phyloP scores from a whole-genome alignment of 306 rosid genomes.

The Argentina anserina region DNA sequence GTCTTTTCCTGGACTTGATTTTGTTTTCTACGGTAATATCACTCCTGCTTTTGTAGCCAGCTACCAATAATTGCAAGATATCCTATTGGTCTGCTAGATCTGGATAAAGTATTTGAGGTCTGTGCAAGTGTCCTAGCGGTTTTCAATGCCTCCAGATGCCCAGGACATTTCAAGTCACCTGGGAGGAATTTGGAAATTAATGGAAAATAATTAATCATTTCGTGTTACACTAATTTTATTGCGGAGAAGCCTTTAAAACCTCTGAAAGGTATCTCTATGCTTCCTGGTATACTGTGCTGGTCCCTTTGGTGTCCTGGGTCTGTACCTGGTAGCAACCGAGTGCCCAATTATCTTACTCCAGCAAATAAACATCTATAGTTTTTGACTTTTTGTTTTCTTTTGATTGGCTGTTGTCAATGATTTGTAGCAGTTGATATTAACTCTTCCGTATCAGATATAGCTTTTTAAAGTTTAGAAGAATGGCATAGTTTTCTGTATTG shows the following conservation, averaged over 20 bases:
- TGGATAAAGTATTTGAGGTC: constrained; percentile 3
- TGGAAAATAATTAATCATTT: background rate
- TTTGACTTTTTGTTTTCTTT: background rate
- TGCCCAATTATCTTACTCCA: background rate
- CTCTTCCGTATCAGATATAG: background rate
- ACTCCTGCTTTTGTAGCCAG: background rate
- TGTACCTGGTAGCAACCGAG: constrained; percentile 1
- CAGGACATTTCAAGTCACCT: background rate
- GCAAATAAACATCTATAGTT: background rate
- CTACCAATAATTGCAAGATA: background rate
- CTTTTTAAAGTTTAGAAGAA: background rate
- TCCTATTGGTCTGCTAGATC: background rate
- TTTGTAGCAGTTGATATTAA: background rate
- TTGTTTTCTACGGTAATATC: background rate
- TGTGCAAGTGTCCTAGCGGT: background rate
- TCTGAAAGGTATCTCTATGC: background rate
- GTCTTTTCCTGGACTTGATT: background rate
- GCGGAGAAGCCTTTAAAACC: background rate
- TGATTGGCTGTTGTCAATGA: background rate
- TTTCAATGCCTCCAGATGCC: background rate
- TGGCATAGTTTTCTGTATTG: background rate
- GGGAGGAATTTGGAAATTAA: background rate
- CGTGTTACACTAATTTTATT: background rate
- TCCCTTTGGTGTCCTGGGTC: background rate
- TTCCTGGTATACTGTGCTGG: background rate